Conservation (phyloP, 495 filamentous ascomycete species). For the Chaetomium fimeti region DNA sequence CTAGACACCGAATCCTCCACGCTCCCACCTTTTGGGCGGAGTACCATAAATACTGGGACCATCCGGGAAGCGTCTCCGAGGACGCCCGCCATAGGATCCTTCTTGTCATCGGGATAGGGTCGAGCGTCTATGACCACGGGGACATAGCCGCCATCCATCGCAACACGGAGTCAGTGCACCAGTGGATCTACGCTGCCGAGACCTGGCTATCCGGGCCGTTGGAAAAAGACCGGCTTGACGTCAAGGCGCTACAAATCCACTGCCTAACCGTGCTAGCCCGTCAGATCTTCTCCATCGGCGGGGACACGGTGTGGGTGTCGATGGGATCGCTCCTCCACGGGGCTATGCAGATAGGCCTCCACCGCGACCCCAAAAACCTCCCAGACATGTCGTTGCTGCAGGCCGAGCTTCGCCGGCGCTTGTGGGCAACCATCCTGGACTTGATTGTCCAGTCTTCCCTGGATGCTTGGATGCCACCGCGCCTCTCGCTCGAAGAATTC, state of each 20-base stretch:
- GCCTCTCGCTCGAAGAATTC: constrained; percentile 51
- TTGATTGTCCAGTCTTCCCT: constrained; percentile 56
- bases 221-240: constrained; percentile 12
- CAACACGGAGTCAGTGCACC: constrained; percentile 6
- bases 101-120: constrained; percentile 10
- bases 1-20: constrained; percentile 11
- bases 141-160: background rate
- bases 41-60: constrained; percentile 6
- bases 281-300: constrained; percentile 9
- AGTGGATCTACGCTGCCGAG: constrained; percentile 14
- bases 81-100: constrained; percentile 3
- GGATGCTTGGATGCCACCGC: constrained; percentile 55
- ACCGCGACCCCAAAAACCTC: constrained; percentile 58
- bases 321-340: constrained; percentile 10
- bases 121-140: background rate
- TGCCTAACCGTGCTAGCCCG: constrained; percentile 5
- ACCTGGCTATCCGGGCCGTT: constrained; percentile 1
- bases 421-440: constrained; percentile 65
- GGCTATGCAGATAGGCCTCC: constrained; percentile 34
- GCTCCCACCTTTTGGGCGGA: constrained; percentile 11
- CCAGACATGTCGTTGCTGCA: constrained; percentile 47
- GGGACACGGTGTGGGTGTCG: constrained; percentile 11
- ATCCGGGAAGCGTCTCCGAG: background rate
- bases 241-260: background rate
- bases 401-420: constrained; percentile 55